Evolutionary conservation across 2,329 filamentous ascomycete genomes (phyloP).

Genomic region (Aspergillus chevalieri): DNA sequence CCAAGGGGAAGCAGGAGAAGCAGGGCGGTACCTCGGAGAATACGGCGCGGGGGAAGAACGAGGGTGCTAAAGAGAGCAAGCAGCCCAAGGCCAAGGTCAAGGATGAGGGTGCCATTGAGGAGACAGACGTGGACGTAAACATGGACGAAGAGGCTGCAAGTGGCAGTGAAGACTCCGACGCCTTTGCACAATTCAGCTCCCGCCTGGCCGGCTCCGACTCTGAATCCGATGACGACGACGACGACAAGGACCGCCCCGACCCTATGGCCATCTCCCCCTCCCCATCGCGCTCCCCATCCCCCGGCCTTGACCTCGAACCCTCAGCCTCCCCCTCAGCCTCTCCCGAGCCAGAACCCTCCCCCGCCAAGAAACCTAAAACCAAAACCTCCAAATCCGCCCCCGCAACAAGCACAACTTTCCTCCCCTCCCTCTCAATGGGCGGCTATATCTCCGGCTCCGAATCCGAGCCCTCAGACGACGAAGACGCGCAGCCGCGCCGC

Average conservation of each 20-base stretch:
- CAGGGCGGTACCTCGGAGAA: conserved; percentile 4
- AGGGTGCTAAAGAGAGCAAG: conserved; percentile 4
- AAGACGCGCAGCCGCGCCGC: conserved; percentile 34
- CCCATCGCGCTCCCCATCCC: conserved; percentile 30
- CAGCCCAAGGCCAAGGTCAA: not conserved
- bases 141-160: conserved; percentile 19
- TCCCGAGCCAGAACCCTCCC: conserved; percentile 14
- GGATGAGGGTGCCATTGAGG: conserved; percentile 3
- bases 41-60: conserved; percentile 1
- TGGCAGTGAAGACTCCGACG: conserved; percentile 15
- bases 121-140: conserved; percentile 8
- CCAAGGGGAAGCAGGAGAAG: conserved; percentile 9
- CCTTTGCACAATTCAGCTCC: conserved; percentile 27
- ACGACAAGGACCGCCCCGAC: conserved; percentile 7
- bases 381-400: conserved; percentile 15
- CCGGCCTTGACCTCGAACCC: conserved; percentile 12
- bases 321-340: not conserved
- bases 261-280: conserved; percentile 17
- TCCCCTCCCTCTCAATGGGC: conserved; percentile 56
- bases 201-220: conserved; percentile 28
- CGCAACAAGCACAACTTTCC: conserved; percentile 46
- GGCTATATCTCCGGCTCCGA: conserved; percentile 60
- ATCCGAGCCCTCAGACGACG: conserved; percentile 44
- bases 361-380: conserved; percentile 17
- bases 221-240: conserved; percentile 18